phyloP scores from a whole-genome alignment of 75 land plant genomes.

The Cryptomeria japonica region DNA sequence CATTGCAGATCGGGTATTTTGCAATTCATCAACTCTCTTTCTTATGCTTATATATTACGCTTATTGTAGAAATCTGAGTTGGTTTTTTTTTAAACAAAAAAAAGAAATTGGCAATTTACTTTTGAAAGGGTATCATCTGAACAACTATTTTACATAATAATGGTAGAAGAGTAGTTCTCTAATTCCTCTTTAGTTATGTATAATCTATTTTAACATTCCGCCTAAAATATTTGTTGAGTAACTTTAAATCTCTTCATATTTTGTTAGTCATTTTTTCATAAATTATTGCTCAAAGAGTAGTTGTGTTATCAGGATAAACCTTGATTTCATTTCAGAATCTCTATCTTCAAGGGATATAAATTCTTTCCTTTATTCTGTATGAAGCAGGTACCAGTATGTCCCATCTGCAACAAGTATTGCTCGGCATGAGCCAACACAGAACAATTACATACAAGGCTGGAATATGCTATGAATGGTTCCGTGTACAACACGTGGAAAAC shows the following conservation, averaged over 20 bases:
- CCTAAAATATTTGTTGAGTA: no score
- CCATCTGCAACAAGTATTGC: background rate
- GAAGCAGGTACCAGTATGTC: background rate
- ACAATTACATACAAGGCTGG: conserved; percentile 10
- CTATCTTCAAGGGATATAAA: background rate
- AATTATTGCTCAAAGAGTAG: no score
- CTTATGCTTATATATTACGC: background rate
- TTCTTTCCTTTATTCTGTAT: background rate
- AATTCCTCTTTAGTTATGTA: no score
- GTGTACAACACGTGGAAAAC: background rate
- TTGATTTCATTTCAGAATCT: background rate
- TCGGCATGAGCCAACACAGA: background rate
- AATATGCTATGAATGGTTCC: background rate
- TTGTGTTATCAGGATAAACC: background rate
- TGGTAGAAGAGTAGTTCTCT: no score
- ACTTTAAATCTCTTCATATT: no score
- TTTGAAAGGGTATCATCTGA: no score
- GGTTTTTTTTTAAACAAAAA: background rate
- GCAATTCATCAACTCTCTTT: background rate
- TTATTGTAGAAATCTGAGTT: background rate
- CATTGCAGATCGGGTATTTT: conserved; percentile 4
- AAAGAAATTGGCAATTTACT: background rate
- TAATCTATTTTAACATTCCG: no score
- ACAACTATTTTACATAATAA: no score
- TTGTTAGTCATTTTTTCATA: no score